Percentiles rank a stretch among this genome's conserved stretches.
Conservation (phyloP, 2,329 filamentous ascomycete species). For the Penicillium sp. region DNA sequence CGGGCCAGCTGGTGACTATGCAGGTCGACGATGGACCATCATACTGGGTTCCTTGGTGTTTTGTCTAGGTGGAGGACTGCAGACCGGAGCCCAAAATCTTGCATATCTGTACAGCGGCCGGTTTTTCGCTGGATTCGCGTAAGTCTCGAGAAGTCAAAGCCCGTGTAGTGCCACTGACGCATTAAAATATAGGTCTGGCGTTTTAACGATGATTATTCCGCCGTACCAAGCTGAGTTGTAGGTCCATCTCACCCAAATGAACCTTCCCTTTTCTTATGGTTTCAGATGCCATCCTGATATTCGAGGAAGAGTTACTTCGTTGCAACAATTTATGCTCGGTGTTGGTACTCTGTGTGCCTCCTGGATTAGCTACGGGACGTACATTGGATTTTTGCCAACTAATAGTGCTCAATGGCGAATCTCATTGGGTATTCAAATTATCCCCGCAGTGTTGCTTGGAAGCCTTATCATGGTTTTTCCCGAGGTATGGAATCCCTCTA, state of each 20-base stretch:
- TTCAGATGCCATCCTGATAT: conserved; percentile 65
- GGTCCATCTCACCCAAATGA: neutral
- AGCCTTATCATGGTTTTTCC: conserved; percentile 68
- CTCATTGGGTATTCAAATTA: conserved; percentile 65
- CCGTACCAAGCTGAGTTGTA: conserved; percentile 72
- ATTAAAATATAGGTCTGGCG: conserved; percentile 48
- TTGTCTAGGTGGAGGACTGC: conserved; percentile 66
- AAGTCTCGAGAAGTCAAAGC: conserved; percentile 26
- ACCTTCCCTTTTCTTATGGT: neutral
- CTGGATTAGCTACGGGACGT: conserved; percentile 68
- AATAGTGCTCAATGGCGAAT: conserved; percentile 58
- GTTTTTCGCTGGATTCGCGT: conserved; percentile 64
- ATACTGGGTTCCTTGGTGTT: conserved; percentile 68
- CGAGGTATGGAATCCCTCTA: conserved; percentile 41
- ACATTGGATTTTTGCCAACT: conserved; percentile 46
- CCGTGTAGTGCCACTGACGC: conserved; percentile 38
- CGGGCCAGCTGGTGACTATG: conserved; percentile 58
- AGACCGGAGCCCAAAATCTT: conserved; percentile 62
- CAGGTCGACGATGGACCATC: conserved; percentile 70
- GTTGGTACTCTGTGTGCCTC: conserved; percentile 68
- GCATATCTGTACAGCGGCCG: conserved; percentile 67
- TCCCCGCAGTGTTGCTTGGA: conserved; percentile 63
- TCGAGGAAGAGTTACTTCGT: conserved; percentile 67
- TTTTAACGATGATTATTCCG: conserved; percentile 62
- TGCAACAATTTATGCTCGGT: conserved; percentile 81